Evolutionary conservation across 495 filamentous ascomycete species (phyloP), one percentile per base, ranked within the genome.

Genomic region (Penicillium atrosanguineum): DNA sequence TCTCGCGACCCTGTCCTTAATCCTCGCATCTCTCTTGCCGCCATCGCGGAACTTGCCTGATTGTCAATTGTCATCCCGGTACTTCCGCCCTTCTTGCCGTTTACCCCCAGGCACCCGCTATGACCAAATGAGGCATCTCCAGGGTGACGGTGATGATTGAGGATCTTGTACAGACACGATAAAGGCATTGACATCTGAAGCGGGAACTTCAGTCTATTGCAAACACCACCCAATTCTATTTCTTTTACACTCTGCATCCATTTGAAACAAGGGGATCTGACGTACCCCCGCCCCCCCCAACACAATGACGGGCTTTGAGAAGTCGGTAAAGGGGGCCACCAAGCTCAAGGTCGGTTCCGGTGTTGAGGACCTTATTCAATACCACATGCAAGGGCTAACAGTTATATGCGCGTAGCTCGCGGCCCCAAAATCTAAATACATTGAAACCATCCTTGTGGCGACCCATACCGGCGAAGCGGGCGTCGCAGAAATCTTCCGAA

Each of bases 391-490:
- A 6, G 12, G 19, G 42, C 25, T 65, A 25, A 55, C 37, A n/a
- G 16, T 44, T 18, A 43, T 41, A 7, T 20, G 39, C 21, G 15
- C 28, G 67, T 65, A 96, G 88, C 88, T 91, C 72, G 94, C 95
- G 47, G 88, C 94, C 53, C 94, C 94, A 20, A 99, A 99, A 77
- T 93, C 95, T 44, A 99, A 99, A 77, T 98, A 99, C 76, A 92
- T 99, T 74, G 95, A 99, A 69, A 90, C 96, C 64, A 96, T 99
- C 66, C 81, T 99, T 18, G 81, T 95, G 60, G 95, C 94, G 55
- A 99, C 94, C 29, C 91, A 97, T 71, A 84, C 90, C 5, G 94
- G 94, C 56, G 94, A 99, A 68, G 88, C 90, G 15, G 94, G 95
- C 52, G 91, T 99, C 44, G 95, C 87, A 40, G 94, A 99, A 71